Evolutionary conservation across 192 early-diverging fungal species (phyloP).

Genomic region (Rhizoclosmatium globosum): DNA sequence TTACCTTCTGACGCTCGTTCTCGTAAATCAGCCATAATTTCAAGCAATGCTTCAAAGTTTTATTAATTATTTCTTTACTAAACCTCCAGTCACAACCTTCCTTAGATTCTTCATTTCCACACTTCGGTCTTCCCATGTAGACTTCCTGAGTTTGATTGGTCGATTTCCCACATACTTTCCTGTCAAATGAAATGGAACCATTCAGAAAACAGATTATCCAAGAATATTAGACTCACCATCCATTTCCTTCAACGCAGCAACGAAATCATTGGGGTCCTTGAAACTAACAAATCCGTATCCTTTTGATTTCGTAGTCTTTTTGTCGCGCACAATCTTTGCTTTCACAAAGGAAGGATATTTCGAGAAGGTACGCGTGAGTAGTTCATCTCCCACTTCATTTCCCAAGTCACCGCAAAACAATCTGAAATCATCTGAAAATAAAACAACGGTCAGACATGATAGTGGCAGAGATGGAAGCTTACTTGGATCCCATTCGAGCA

Average conservation of each 20-base stretch:
- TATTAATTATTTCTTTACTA: conserved; percentile 26
- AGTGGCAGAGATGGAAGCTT: neutral
- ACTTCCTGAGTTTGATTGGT: conserved; percentile 93
- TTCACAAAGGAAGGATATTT: conserved; percentile 87
- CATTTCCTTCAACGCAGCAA: conserved; percentile 93
- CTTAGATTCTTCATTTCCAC: conserved; percentile 69
- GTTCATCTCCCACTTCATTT: conserved; percentile 89
- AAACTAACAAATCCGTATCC: conserved; percentile 97
- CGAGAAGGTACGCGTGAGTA: conserved; percentile 79
- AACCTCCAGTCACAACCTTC: conserved; percentile 27
- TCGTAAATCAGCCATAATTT: neutral
- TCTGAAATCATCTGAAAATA: conserved; percentile 81
- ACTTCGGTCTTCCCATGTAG: conserved; percentile 91
- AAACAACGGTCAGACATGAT: neutral
- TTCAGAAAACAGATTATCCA: neutral
- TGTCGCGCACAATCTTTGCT: conserved; percentile 86
- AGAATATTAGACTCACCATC: conserved; percentile 67
- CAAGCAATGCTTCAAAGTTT: neutral
- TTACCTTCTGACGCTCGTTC: neutral
- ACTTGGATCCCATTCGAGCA: conserved; percentile 86
- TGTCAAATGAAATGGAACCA: conserved; percentile 39
- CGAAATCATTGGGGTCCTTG: conserved; percentile 89
- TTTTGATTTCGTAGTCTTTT: conserved; percentile 82
- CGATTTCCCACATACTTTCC: conserved; percentile 95
- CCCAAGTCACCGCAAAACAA: conserved; percentile 95